Conservation (phyloP, 2,329 filamentous ascomycete species). For the Trichoderma citrinoviride region DNA sequence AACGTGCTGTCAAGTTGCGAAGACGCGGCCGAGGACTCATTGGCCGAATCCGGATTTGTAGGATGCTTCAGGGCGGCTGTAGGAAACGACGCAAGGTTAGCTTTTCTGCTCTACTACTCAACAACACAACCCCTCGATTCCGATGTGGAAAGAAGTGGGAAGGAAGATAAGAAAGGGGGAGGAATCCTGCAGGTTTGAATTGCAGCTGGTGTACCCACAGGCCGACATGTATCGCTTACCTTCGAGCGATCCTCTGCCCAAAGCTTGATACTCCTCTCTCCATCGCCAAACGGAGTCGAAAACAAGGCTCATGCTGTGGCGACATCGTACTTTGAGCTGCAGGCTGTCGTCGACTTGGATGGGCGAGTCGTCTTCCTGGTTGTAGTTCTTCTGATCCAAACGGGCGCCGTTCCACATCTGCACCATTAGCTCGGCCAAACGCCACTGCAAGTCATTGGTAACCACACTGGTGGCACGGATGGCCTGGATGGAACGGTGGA, state of each 20-base stretch:
- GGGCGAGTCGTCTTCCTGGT: slow-evolving; percentile 49
- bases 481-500: slow-evolving; percentile 67
- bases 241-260: slow-evolving; percentile 67
- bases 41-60: slow-evolving; percentile 77
- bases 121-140: background rate
- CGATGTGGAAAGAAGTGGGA: slow-evolving; percentile 28
- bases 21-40: slow-evolving; percentile 68
- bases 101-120: slow-evolving; percentile 30
- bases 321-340: slow-evolving; percentile 76
- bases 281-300: slow-evolving; percentile 85
- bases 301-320: slow-evolving; percentile 81
- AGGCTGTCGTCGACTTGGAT: slow-evolving; percentile 65
- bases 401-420: slow-evolving; percentile 79
- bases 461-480: slow-evolving; percentile 72
- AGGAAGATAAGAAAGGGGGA: background rate
- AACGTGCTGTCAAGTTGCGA: slow-evolving; percentile 62
- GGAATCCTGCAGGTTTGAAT: slow-evolving; percentile 14
- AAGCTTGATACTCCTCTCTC: slow-evolving; percentile 74
- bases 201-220: slow-evolving; percentile 21
- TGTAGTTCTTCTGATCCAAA: slow-evolving; percentile 48
- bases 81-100: slow-evolving; percentile 5
- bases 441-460: slow-evolving; percentile 75
- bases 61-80: slow-evolving; percentile 73
- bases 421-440: slow-evolving; percentile 79
- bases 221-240: slow-evolving; percentile 50